Evolutionary conservation across 805 yeast genomes (phyloP), one percentile per base, ranked within the genome.

Genomic region (Aciculoconidium aculeatum): DNA sequence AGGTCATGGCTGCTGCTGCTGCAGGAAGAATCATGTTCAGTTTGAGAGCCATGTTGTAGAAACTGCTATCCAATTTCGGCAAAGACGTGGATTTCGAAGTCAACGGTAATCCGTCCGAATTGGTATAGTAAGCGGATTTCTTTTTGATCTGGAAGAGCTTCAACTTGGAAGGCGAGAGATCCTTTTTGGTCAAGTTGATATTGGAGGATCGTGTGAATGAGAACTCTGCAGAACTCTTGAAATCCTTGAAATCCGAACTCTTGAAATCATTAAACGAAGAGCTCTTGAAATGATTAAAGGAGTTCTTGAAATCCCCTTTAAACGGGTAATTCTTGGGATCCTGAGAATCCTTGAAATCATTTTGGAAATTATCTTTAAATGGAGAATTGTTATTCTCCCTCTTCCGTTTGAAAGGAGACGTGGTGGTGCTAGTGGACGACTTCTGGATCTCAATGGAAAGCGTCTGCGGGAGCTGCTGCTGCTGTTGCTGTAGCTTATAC

Each of bases 131-230:
- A n/a, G 50, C 42, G 19, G 62, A 53, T 36, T 47, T 46, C 29
- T 53, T 52, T 40, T 58, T 63, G 34, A 64, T 61, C 37, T 61
- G 56, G 39, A 50, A 63, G 29, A 64, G 49, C 34, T 52, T 56
- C 39, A 64, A 48, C 35, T 42, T 48, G 45, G 21, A n/a, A n/a
- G n/a, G n/a, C 11, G 10, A 16, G 9, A 22, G 16, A n/a, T n/a
- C n/a, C n/a, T n/a, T n/a, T n/a, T n/a, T n/a, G n/a, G n/a, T n/a
- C n/a, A n/a, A n/a, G 17, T 34, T 31, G 23, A 30, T 32, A 17
- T 35, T 25, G 27, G 12, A 28, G 16, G 39, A n/a, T n/a, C n/a
- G n/a, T n/a, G n/a, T n/a, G n/a, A n/a, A 36, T n/a, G n/a, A n/a
- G n/a, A n/a, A n/a, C n/a, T n/a, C n/a, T n/a, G n/a, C n/a, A n/a